phyloP scores from a whole-genome alignment of 2,329 filamentous ascomycete species.

The Diaporthe sp. region DNA sequence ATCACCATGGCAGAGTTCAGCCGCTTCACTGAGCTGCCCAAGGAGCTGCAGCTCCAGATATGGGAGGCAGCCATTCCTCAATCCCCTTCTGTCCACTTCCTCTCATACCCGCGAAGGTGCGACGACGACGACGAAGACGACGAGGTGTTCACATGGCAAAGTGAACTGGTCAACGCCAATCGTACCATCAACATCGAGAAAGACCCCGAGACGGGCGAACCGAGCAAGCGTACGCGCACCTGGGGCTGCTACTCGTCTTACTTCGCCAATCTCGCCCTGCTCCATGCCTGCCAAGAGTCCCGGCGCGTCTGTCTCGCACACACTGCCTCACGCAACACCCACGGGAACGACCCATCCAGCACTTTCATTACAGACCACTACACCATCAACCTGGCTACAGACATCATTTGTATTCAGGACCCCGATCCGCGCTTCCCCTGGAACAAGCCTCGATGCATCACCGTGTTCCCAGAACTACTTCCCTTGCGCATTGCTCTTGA shows the following conservation, averaged over 20 bases:
- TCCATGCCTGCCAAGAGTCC: not conserved
- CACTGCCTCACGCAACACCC: not conserved
- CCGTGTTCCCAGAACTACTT: not conserved
- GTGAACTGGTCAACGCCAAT: not conserved
- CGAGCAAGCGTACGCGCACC: not conserved
- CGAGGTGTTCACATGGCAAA: not conserved
- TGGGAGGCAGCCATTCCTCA: not conserved
- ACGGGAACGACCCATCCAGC: not conserved
- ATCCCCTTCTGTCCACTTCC: conserved; percentile 6
- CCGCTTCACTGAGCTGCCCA: not conserved
- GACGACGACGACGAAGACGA: too few species aligned
- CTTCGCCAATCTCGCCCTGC: not conserved
- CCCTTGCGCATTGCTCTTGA: not conserved
- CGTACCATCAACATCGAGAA: not conserved
- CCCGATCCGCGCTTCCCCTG: not conserved
- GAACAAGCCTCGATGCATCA: not conserved
- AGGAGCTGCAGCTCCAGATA: conserved; percentile 11
- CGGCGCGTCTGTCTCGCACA: not conserved
- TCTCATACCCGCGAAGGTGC: not conserved
- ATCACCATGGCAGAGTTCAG: not conserved
- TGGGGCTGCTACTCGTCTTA: not conserved
- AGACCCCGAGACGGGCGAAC: not conserved
- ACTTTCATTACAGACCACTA: not conserved
- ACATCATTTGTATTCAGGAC: not conserved
- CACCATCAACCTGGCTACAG: not conserved